Base-by-base conservation (phyloP, 1,284 basidiomycete species). In the Austroboletus novae-zelandiae region DNA sequence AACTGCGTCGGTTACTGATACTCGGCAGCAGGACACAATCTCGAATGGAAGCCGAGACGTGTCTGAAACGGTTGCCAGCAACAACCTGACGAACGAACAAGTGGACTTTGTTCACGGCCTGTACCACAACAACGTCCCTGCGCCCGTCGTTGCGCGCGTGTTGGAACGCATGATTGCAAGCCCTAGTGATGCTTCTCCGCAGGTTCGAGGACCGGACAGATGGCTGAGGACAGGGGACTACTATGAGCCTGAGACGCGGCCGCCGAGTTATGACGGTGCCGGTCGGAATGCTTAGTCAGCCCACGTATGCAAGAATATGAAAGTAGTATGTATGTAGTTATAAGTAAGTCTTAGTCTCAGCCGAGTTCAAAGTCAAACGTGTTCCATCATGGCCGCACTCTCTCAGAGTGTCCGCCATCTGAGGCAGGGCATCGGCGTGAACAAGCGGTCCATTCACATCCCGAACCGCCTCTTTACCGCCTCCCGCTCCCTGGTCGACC, bases 401-500 rank as follows among this genome's bases (percentile, higher is more conserved):
- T 65, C 50, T 45, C 59, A 61, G 35, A 61, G 66, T 13, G 27
- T 23, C n/a, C 66, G 63, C 45, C 59, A 58, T 20, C 54, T 66
- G 34, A 63, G 46, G 51, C 59, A 54, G 51, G 59, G 65, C 4
- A 46, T 68, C 11, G 56, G 60, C 18, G 20, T 51, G 2, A 1
- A 23, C 20, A 23, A 23, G 20, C 53, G 59, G 69, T 57, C 57
- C 62, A 43, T 60, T 70, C 10, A 61, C 75, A n/a, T 56, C 78
- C 0, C 74, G 20, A 23, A 79, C 57, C 74, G 71, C 50, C 58
- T 86, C 35, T 70, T 85, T 54, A 71, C 72, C 15, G 73, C 79
- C 43, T 77, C 85, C 14, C 78, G 76, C 45, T 76, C 73, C 10
- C 53, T 86, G 40, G 57, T 87, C 43, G 71, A 77, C 45, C 75